Conservation (phyloP, 257 asterid genomes). For the Gentiana straminea region DNA sequence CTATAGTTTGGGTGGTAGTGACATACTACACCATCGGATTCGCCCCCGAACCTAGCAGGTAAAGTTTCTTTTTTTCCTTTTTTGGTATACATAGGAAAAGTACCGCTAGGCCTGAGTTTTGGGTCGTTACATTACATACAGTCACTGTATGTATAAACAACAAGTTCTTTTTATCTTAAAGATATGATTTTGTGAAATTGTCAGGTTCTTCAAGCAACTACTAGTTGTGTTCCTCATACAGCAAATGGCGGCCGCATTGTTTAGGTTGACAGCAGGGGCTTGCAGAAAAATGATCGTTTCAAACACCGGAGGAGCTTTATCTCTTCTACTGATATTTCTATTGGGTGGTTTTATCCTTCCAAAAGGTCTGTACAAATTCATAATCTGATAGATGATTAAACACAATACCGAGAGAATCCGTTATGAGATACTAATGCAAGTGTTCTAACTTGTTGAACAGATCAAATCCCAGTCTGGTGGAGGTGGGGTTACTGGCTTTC, state of each 20-base stretch:
- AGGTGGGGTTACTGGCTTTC: constrained; percentile 48
- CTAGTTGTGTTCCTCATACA: constrained; percentile 37
- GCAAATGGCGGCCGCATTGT: constrained; percentile 46
- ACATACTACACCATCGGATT: constrained; percentile 46
- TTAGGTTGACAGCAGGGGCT: constrained; percentile 40
- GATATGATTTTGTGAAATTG: not conserved
- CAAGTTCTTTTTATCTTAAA: not conserved
- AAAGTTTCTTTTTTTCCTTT: not conserved
- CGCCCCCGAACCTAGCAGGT: constrained; percentile 60
- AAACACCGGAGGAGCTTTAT: constrained; percentile 40
- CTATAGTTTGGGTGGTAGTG: constrained; percentile 30
- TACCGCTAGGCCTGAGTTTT: not conserved
- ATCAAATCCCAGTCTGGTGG: constrained; percentile 46
- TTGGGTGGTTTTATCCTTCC: constrained; percentile 56
- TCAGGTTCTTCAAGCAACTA: constrained; percentile 48
- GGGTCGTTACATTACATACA: not conserved
- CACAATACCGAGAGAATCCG: not conserved
- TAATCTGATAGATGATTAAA: not conserved
- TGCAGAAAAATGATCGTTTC: constrained; percentile 44
- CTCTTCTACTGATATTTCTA: constrained; percentile 40
- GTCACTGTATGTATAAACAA: not conserved
- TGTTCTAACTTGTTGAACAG: constrained; percentile 12
- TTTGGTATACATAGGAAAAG: too few relatives aligned
- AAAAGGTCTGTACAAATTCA: constrained; percentile 15
- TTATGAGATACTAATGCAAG: not conserved